Conservation (phyloP, 257 asterid species). For the Solanum pinnatisectum region DNA sequence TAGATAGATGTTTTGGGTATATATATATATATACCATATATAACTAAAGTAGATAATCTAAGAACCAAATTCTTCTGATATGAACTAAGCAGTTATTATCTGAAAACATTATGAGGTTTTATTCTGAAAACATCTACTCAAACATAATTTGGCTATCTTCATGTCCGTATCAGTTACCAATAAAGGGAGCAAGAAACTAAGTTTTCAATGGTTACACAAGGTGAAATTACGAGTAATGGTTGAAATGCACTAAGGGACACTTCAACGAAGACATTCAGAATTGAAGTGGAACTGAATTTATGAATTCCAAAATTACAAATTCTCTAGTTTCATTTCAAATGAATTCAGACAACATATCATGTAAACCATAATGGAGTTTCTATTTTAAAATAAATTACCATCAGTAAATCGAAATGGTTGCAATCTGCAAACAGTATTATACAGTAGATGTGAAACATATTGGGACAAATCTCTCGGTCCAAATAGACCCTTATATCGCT, state of each 20-base stretch:
- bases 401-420: background rate
- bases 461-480: background rate
- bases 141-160: background rate
- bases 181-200: background rate
- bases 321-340: background rate
- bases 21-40: background rate
- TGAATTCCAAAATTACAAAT: background rate
- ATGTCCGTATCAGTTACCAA: background rate
- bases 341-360: background rate
- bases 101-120: background rate
- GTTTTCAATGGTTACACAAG: background rate
- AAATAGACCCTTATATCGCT: background rate
- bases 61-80: background rate
- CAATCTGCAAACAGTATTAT: background rate
- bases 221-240: background rate
- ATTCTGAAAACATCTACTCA: background rate
- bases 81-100: background rate
- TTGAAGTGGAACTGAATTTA: background rate
- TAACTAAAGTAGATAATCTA: background rate
- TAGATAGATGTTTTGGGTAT: background rate
- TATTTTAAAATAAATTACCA: background rate
- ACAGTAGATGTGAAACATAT: background rate
- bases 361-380: background rate
- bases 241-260: background rate
- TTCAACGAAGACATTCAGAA: background rate